Evolutionary conservation across 2,329 filamentous ascomycete genomes (phyloP), one percentile per base, ranked within the genome.

Genomic region (Fusarium nanum): DNA sequence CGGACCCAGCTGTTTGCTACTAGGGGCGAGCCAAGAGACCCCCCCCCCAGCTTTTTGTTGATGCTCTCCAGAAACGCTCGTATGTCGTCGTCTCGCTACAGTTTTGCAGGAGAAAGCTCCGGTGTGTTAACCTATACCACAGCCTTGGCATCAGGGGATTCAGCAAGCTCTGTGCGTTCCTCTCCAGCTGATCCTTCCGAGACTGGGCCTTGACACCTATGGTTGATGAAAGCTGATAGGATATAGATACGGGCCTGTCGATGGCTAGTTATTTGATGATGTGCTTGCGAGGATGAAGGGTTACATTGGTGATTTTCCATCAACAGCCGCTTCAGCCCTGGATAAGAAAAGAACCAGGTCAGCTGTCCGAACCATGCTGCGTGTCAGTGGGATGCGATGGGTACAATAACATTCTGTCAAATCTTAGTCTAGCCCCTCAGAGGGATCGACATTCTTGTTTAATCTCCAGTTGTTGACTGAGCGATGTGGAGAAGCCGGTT

Each of bases 401-500:
- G 50, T 47, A 37, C 44, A n/a, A 16, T 40, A 50, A 45, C 46
- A 37, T 69, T 60, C 60, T 68, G 60, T 56, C 44, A 64, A 64
- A 54, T 52, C 22, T 52, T 63, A 65, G 54, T 27, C 16, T 45
- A 37, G 34, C 18, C 32, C 30, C 22, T 18, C 48, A 27, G 34
- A 48, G 27, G 23, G 37, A 53, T 52, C 45, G 57, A 47, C 56
- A 30, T 48, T 52, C 52, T 48, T 54, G 44, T 49, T 56, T 56
- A 71, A 55, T 62, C 60, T 71, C 57, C 45, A 62, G 58, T 41
- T 67, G 67, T 50, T 68, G 65, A 71, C 62, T 57, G 48, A 57
- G 46, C 37, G 60, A 72, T 72, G 73, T 73, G 73, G 71, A 75
- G 73, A 72, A 62, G 56, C 52, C 60, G 69, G 70, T 67, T 60